Conservation (phyloP, 176 grass and related monocot species). For the Rhynchospora breviuscula region DNA sequence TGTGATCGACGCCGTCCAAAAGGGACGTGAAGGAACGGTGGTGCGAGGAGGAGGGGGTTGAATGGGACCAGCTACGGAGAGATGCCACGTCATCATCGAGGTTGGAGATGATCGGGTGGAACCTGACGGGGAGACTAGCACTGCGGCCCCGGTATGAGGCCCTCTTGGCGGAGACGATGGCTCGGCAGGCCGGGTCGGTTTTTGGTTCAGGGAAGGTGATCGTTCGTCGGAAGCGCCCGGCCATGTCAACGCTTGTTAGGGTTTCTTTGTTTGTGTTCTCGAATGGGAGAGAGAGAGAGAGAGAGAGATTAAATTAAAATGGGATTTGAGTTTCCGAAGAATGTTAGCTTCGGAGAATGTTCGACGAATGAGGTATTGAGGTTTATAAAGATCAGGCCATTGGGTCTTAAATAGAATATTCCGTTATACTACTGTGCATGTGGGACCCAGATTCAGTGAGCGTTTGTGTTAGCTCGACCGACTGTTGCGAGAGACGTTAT, state of each 20-base stretch:
- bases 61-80: slow-evolving; percentile 34
- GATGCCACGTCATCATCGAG: slow-evolving; percentile 65
- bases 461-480: no score
- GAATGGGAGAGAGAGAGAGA: not conserved
- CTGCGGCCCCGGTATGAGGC: slow-evolving; percentile 53
- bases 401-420: not conserved
- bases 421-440: not conserved
- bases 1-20: not conserved
- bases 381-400: not conserved
- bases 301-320: not conserved
- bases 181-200: not conserved
- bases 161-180: slow-evolving; percentile 13
- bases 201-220: slow-evolving; percentile 47
- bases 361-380: not conserved
- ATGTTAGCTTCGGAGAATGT: not conserved
- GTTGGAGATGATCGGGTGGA: slow-evolving; percentile 63
- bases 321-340: not conserved
- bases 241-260: slow-evolving; percentile 1
- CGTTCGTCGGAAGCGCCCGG: slow-evolving; percentile 39
- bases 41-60: not conserved
- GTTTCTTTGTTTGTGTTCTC: not conserved
- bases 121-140: slow-evolving; percentile 60
- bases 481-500: no score
- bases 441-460: not conserved
- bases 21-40: not conserved